Base-by-base conservation (phyloP, 2,329 filamentous ascomycete genomes). In the Pyrenochaeta sp. region DNA sequence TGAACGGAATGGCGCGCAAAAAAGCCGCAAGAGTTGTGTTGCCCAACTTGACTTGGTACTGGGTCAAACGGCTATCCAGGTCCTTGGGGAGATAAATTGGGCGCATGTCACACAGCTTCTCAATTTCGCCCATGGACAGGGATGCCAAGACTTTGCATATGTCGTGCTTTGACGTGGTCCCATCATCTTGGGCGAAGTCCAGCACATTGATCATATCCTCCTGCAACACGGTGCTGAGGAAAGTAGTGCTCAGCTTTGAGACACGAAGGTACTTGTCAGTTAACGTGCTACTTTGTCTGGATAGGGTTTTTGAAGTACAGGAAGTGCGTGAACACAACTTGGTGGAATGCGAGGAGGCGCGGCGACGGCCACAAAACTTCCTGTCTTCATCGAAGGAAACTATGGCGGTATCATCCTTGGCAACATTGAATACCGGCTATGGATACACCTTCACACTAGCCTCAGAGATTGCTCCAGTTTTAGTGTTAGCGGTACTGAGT, bases 121-220 rank as follows among this genome's bases (percentile, higher is more conserved):
- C 36, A 5, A 21, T 31, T 11, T 49, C 45, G 5, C 23, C 23
- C 5, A 20, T 12, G 18, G 37, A 21, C 14, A 41, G 15, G 21
- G 29, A 12, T 18, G 39, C 31, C 18, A 58, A 58, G 2, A 51
- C 18, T 2, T 44, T 17, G 30, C 46, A 49, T 27, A 51, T 20
- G 7, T 40, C 33, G 1, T 36, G 11, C 14, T 54, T 58, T 14
- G 47, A 48, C 7, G 47, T 48, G 1, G 40, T 45, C 11, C 45
- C 44, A 27, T 51, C 33, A 6, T 14, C 15, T 7, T 17, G 17
- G 29, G 42, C 43, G 15, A 58, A 48, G 17, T 35, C 12, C 10
- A 58, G 39, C 12, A 7, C 18, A 5, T 20, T 30, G 9, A 51
- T 11, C 21, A 58, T 51, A 3, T 29, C 23, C 2, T 41, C 46